Evolutionary conservation across 108 stramenopile genomes (phyloP), one percentile per base, ranked within the genome.

Genomic region (Pseudonitzschia delicatissima): DNA sequence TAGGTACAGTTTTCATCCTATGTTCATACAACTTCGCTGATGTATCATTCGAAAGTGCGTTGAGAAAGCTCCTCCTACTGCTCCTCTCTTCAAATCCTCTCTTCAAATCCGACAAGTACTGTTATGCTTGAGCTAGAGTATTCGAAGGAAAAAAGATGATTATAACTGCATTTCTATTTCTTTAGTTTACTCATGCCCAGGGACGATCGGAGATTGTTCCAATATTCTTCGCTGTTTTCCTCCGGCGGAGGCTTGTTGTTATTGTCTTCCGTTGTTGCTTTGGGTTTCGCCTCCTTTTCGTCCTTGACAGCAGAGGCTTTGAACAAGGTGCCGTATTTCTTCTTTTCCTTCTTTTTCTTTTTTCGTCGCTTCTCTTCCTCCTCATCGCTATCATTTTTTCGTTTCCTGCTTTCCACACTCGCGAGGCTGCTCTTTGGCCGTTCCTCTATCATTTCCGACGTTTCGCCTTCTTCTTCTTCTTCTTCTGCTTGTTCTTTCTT

Each of bases 171-270:
- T 20, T 35, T 45, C n/a, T 48, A 71, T 70, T 82, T 63, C 65
- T 79, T 79, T 11, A 93, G 78, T 31, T 87, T 85, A 66, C 83
- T 84, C 71, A 94, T 58, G 26, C 93, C 93, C 13, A 94, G 66
- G 47, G 83, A 88, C 17, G 83, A 83, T 23, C 93, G 74, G 75
- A 91, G 67, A 42, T 82, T 80, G 62, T 94, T 88, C 93, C 93
- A 94, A 61, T 84, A 91, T 61, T 91, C 88, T 5, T 80, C 85
- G 9, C 74, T 76, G 9, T 59, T 11, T 64, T 57, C 27, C 8
- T 58, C 29, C 3, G 28, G 13, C 49, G 32, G 1, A 49, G 45
- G 8, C 34, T 51, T 53, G 64, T 35, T 35, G 63, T 17, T 58
- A 5, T 61, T 20, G 42, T 3, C n/a, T n/a, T 44, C 47, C 2